These are phyloP conservation scores for Cucumis cinereus DNA, from an alignment of 306 rosid species.

Conservation along the genomic window DNA sequence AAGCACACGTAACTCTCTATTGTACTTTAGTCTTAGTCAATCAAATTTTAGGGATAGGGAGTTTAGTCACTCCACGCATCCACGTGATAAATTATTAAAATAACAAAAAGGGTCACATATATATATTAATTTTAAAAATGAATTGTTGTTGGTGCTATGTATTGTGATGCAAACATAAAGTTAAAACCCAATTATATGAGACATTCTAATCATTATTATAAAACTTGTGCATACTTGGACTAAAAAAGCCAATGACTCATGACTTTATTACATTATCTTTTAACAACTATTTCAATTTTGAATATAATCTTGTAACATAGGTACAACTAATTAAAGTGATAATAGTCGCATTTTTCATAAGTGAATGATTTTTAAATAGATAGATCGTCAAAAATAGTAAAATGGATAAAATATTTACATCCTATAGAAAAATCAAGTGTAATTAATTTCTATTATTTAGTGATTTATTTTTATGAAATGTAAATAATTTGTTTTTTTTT, in stretches of 20 bases:
- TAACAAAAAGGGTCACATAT: neutral
- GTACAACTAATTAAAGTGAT: neutral
- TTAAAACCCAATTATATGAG: neutral
- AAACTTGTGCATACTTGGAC: neutral
- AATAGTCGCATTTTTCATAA: neutral
- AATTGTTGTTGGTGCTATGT: neutral
- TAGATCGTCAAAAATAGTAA: too few species aligned
- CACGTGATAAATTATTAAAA: neutral
- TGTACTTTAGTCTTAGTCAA: neutral
- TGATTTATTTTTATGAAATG: too few species aligned
- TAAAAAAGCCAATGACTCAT: neutral
- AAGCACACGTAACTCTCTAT: neutral
- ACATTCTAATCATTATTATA: neutral
- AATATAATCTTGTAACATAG: too few species aligned
- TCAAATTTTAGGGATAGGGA: neutral
- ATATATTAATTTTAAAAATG: neutral
- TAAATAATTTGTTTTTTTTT: too few species aligned
- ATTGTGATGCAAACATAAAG: neutral
- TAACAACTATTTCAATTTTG: too few species aligned
- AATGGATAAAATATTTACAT: too few species aligned
- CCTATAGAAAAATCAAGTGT: too few species aligned
- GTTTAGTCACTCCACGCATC: neutral
- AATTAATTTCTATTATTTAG: too few species aligned
- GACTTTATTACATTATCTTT: neutral
- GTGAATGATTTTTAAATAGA: too few species aligned